Base-by-base conservation (phyloP, 768 basidiomycete species). In the Naganishia randhawae region DNA sequence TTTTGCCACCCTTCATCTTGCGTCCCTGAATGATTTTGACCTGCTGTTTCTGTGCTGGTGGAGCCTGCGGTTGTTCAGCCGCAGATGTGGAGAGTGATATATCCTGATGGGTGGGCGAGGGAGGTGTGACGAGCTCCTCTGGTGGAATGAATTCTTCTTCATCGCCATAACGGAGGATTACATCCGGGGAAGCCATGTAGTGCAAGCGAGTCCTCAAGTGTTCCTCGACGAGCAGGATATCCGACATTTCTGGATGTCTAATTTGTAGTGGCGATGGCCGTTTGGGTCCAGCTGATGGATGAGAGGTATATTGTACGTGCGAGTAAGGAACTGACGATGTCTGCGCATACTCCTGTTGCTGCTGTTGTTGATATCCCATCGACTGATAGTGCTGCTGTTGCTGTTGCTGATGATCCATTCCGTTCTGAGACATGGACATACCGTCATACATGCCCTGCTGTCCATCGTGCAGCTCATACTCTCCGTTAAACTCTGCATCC, bases 181-280 rank as follows among this genome's bases (percentile, higher is more conserved):
- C 75, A 71, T 80, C 78, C 9, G 69, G 63, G n/a, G 75, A 76
- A 4, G 77, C 78, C 76, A 80, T 74, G 69, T 80, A 77, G 48
- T 78, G 77, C 67, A 80, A 66, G 37, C 78, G 62, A 73, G 77
- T 78, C 48, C 78, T 69, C 14, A 80, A 61, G 45, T 80, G 78
- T 71, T 80, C 78, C 52, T 80, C 78, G 3, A 80, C 78, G 7
- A 77, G 75, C 31, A 80, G 57, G 4, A 80, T 75, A 66, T 80
- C 78, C 3, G 78, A 74, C 78, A 80, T 77, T 69, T 80, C 77
- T 8, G 78, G 78, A 72, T 78, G 78, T 11, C 74, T 71, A 57
- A 80, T 78, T 37, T 78, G 71, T 8, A 71, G 68, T 14, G 71
- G 69, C 19, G 69, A 57, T 64, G 69, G 68, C 27, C 69, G 66